These are phyloP conservation scores for Rhynchosporium graminicola DNA, from an alignment of 2,329 filamentous ascomycete species.

Conservation along the genomic window DNA sequence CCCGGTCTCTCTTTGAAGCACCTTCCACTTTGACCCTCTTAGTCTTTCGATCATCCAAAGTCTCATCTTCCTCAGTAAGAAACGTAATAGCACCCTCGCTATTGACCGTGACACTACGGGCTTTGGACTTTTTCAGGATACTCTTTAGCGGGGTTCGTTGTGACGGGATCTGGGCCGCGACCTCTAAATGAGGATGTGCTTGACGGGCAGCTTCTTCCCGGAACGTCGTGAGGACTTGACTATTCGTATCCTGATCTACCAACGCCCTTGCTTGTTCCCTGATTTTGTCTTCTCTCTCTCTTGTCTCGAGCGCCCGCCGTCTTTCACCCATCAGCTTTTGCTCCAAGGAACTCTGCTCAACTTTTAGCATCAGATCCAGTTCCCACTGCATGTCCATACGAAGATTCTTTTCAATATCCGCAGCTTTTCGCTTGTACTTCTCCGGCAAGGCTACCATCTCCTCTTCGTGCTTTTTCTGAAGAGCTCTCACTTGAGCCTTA, in stretches of 20 bases:
- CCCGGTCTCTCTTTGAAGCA: background rate
- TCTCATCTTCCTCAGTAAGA: conserved; percentile 4
- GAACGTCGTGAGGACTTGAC: conserved; percentile 6
- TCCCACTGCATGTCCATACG: conserved; percentile 1
- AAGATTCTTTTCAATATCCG: conserved; percentile 8
- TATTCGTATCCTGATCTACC: conserved; percentile 5
- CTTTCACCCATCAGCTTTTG: background rate
- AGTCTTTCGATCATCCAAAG: background rate
- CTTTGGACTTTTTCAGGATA: background rate
- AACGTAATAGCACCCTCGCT: background rate
- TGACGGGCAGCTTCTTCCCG: conserved; percentile 2
- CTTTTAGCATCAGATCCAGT: conserved; percentile 1
- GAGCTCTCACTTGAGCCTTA: conserved; percentile 2
- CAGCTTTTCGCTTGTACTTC: conserved; percentile 4
- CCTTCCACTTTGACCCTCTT: conserved; percentile 10
- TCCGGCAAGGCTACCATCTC: conserved; percentile 3
- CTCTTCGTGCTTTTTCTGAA: conserved; percentile 3
- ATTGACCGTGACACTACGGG: conserved; percentile 1
- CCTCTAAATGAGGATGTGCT: background rate
- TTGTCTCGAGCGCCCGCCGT: background rate
- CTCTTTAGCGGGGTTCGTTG: background rate
- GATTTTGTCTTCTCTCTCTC: conserved; percentile 5
- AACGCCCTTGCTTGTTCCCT: conserved; percentile 1
- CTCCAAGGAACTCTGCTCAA: conserved; percentile 2
- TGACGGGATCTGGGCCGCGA: background rate